These are phyloP conservation scores for Didymella glomerata DNA, from an alignment of 2,329 filamentous ascomycete genomes.

Conservation along the genomic window DNA sequence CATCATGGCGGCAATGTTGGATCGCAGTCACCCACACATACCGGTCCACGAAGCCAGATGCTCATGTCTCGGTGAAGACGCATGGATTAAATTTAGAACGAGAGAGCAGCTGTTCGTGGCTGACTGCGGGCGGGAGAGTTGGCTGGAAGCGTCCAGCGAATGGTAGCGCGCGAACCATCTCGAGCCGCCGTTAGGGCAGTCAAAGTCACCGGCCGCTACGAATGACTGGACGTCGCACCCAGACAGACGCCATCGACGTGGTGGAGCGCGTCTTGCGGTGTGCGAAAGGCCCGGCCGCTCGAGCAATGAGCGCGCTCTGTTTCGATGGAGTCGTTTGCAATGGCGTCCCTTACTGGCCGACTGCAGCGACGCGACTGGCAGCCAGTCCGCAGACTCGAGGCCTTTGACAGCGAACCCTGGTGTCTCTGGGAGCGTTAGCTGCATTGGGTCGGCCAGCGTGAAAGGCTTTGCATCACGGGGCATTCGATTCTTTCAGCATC, in stretches of 20 bases:
- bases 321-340: conserved; percentile 20
- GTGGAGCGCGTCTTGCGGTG: conserved; percentile 38
- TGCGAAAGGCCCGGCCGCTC: conserved; percentile 26
- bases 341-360: conserved; percentile 22
- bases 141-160: conserved; percentile 23
- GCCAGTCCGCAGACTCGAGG: background rate
- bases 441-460: background rate
- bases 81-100: conserved; percentile 33
- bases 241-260: conserved; percentile 38
- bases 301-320: conserved; percentile 38
- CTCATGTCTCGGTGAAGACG: conserved; percentile 18
- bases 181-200: conserved; percentile 34
- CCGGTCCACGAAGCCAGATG: conserved; percentile 4
- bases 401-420: conserved; percentile 13
- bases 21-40: conserved; percentile 3
- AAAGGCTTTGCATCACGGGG: conserved; percentile 4
- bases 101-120: conserved; percentile 33
- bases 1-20: conserved; percentile 17
- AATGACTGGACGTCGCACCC: conserved; percentile 33
- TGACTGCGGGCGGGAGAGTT: conserved; percentile 23
- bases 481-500: conserved; percentile 1
- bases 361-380: conserved; percentile 5
- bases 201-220: conserved; percentile 23
- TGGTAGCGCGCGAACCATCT: conserved; percentile 6
- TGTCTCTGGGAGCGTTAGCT: background rate